phyloP scores from a whole-genome alignment of 768 basidiomycete genomes.

The Agaricus blazei region DNA sequence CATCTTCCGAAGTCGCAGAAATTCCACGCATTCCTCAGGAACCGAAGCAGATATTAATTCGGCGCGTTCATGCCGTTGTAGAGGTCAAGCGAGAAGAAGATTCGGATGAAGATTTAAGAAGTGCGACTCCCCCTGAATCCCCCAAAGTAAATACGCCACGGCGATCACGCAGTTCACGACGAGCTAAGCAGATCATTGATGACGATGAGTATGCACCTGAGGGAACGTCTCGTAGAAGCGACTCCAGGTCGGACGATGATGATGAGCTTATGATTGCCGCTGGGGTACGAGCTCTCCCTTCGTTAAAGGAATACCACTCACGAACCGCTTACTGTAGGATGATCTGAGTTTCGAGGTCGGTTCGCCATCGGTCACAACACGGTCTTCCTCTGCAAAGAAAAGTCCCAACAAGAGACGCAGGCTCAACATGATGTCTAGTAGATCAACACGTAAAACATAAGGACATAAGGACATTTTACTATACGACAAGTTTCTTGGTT shows the following conservation, averaged over 20 bases:
- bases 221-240: neutral
- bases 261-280: constrained; percentile 60
- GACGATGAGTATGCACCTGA: constrained; percentile 12
- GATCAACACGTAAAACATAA: constrained; percentile 25
- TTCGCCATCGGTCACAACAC: constrained; percentile 25
- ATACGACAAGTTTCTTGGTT: neutral
- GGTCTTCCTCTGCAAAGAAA: constrained; percentile 24
- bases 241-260: constrained; percentile 28
- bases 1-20: neutral
- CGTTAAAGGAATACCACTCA: neutral
- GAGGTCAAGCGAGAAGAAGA: constrained; percentile 59
- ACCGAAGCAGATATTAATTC: constrained; percentile 36
- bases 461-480: neutral
- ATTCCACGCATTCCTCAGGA: neutral
- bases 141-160: constrained; percentile 8
- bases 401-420: constrained; percentile 8
- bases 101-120: constrained; percentile 26
- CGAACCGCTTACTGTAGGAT: constrained; percentile 22
- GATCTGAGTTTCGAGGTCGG: constrained; percentile 6
- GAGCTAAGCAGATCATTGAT: constrained; percentile 9
- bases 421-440: neutral
- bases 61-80: constrained; percentile 63
- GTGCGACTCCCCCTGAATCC: constrained; percentile 5
- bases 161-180: constrained; percentile 5
- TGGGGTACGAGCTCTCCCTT: constrained; percentile 33